Percentiles rank a stretch among this genome's conserved stretches.
phyloP scores from a whole-genome alignment of 495 filamentous ascomycete genomes.

The Parmelia sp. region DNA sequence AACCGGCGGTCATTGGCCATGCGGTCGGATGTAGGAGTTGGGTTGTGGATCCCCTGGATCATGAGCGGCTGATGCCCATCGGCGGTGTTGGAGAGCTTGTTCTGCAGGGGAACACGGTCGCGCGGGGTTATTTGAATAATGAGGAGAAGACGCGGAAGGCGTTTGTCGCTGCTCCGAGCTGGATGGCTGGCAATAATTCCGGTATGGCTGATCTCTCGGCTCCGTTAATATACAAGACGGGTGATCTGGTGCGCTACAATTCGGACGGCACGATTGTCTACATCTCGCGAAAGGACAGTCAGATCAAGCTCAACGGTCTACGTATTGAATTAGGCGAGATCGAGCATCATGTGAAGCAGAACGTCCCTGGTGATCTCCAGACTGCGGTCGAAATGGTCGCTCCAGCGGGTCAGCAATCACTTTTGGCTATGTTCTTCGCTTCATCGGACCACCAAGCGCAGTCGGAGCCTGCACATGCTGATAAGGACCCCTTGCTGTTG shows the following conservation, averaged over 20 bases:
- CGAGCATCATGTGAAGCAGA: slow-evolving; percentile 32
- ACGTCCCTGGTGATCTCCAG: slow-evolving; percentile 30
- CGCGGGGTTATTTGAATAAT: slow-evolving; percentile 44
- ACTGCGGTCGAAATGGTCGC: slow-evolving; percentile 43
- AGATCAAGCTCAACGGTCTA: slow-evolving; percentile 45
- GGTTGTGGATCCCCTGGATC: slow-evolving; percentile 46
- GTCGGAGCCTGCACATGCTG: neutral
- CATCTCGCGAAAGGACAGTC: slow-evolving; percentile 49
- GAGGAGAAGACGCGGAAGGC: slow-evolving; percentile 38
- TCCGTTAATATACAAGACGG: slow-evolving; percentile 48
- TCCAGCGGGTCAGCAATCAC: slow-evolving; percentile 35
- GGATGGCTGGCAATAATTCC: slow-evolving; percentile 32
- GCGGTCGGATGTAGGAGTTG: slow-evolving; percentile 36
- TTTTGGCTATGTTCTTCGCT: slow-evolving; percentile 37
- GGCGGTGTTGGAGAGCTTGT: slow-evolving; percentile 50
- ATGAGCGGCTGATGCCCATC: slow-evolving; percentile 44
- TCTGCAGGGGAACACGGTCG: slow-evolving; percentile 48
- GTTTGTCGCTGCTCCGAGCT: slow-evolving; percentile 43
- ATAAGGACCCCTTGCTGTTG: slow-evolving; percentile 8
- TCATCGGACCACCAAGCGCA: neutral
- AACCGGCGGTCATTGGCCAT: slow-evolving; percentile 34
- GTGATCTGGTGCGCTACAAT: slow-evolving; percentile 50
- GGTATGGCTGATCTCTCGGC: slow-evolving; percentile 3
- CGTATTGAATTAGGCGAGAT: slow-evolving; percentile 41
- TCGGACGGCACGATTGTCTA: slow-evolving; percentile 43